A percentile compares a stretch with the other conserved stretches of the same genome.
These are phyloP conservation scores for Filobasidium floriforme DNA, from an alignment of 768 basidiomycete genomes.

Conservation along the genomic window DNA sequence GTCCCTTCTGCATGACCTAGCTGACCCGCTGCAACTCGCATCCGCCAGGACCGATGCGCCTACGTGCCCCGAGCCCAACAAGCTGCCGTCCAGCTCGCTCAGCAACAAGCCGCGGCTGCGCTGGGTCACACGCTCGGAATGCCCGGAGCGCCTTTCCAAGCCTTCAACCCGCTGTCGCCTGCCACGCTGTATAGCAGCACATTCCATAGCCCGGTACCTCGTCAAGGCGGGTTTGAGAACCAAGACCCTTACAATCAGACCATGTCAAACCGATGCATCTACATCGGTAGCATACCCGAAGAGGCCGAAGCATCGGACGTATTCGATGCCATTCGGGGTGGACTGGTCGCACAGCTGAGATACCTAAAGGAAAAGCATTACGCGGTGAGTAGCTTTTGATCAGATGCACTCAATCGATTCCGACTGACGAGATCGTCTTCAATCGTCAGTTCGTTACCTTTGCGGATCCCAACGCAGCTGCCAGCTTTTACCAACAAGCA, in stretches of 20 bases:
- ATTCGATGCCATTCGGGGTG: conserved; percentile 94
- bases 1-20: not conserved
- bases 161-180: conserved; percentile 34
- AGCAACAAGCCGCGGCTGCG: conserved; percentile 46
- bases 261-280: conserved; percentile 76
- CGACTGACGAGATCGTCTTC: not conserved
- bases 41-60: conserved; percentile 70
- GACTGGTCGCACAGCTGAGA: conserved; percentile 85
- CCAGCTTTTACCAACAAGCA: conserved; percentile 89
- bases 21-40: conserved; percentile 5
- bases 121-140: conserved; percentile 40
- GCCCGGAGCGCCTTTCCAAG: conserved; percentile 42
- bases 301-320: conserved; percentile 91
- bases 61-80: conserved; percentile 76
- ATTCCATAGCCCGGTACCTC: conserved; percentile 41
- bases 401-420: conserved; percentile 4
- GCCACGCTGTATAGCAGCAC: conserved; percentile 27
- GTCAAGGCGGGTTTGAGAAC: conserved; percentile 37
- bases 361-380: conserved; percentile 98
- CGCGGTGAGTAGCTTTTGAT: conserved; percentile 55
- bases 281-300: conserved; percentile 91
- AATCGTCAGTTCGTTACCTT: conserved; percentile 78
- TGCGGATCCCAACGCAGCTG: conserved; percentile 83
- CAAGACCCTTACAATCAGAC: conserved; percentile 12
- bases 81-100: conserved; percentile 60